phyloP scores from a whole-genome alignment of 2,329 filamentous ascomycete species.

The Cercospora citrullina region DNA sequence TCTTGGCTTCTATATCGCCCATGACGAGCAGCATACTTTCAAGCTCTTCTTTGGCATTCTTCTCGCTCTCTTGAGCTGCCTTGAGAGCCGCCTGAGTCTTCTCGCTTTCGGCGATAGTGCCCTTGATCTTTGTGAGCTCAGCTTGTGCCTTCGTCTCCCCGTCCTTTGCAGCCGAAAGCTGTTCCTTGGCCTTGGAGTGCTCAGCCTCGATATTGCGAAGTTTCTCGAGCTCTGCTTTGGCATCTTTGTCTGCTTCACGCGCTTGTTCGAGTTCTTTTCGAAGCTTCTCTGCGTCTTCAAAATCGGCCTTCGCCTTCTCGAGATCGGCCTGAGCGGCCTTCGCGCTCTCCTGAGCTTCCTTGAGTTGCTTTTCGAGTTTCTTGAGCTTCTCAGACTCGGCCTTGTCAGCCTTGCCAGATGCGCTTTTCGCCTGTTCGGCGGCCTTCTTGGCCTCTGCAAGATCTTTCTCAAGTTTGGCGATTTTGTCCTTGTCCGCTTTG shows the following conservation, averaged over 20 bases:
- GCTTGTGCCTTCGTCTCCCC: background rate
- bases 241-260: constrained; percentile 14
- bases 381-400: constrained; percentile 13
- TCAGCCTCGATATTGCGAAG: constrained; percentile 18
- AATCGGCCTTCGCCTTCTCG: constrained; percentile 9
- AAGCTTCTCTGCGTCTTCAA: constrained; percentile 13
- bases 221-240: constrained; percentile 21
- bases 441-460: constrained; percentile 17
- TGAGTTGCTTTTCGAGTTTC: constrained; percentile 18
- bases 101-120: background rate
- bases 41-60: constrained; percentile 28
- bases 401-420: constrained; percentile 14
- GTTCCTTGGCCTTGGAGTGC: constrained; percentile 6
- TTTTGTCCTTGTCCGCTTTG: constrained; percentile 21
- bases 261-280: constrained; percentile 15
- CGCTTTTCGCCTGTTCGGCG: constrained; percentile 13
- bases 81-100: constrained; percentile 25
- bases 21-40: constrained; percentile 46
- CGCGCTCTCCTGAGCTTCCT: constrained; percentile 15
- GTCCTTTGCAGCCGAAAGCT: constrained; percentile 12
- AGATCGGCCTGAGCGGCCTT: constrained; percentile 20
- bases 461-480: constrained; percentile 21
- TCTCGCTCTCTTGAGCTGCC: constrained; percentile 19
- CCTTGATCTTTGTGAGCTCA: constrained; percentile 14
- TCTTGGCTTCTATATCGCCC: constrained; percentile 51